Base-by-base conservation (phyloP, 495 filamentous ascomycete genomes). In the Penicillium atrosanguineum region DNA sequence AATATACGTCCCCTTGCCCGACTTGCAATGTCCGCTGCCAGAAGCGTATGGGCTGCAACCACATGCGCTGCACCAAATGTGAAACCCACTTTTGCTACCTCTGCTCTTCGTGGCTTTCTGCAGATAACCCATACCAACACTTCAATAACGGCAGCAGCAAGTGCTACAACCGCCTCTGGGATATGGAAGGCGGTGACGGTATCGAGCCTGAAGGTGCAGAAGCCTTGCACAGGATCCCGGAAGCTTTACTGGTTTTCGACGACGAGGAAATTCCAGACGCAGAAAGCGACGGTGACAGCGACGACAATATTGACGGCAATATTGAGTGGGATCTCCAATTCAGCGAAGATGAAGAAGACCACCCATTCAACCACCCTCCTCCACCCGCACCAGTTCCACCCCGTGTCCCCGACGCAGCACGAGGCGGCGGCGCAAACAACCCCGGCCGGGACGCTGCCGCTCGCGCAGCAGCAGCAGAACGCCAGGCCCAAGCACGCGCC, bases 11-110 rank as follows among this genome's bases (percentile, higher is more conserved):
- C 0, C 83, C 85, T 9, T 98, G 94, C 64, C 94, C 94, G n/a
- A 91, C 89, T 4, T 98, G 94, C 68, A 80, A 73, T n/a, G 83
- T 87, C 2, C 89, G 88, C 0, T 85, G 84, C 19, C 88, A 97
- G 60, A 98, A 98, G 72, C 88, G 85, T 12, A 84, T 89, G 60
- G 94, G 94, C 29, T 98, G 94, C 82, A 98, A 98, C 68, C 94
- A 98, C 64, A 98, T 98, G 94, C 87, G 84, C 15, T 98, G 94
- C 67, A 90, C 87, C 69, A 85, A 87, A 50, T 98, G 94, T 73
- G 75, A 83, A 40, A 86, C 90, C 1, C 94, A 97, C 68, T 98
- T 97, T 63, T 98, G 94, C 70, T 98, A 97, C 62, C 85, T 98
- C 6, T 98, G 94, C 67, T 87, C 87, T 0, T 78, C 83, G 12